phyloP scores from a whole-genome alignment of 345 rosid species.

The Noccaea bulbosa region DNA sequence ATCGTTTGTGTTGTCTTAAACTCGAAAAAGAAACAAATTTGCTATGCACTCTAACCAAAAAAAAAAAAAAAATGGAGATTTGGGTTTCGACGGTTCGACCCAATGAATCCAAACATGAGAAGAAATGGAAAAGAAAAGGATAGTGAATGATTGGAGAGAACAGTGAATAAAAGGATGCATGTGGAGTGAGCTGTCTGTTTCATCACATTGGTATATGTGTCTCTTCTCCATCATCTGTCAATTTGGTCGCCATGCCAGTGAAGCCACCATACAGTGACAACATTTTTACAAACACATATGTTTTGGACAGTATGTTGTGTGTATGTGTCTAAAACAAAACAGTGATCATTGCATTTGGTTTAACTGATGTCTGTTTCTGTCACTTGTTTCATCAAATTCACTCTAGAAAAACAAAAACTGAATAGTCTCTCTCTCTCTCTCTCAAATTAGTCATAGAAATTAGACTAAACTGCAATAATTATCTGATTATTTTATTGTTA shows the following conservation, averaged over 20 bases:
- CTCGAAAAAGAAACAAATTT: neutral
- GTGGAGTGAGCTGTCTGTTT: conserved; percentile 73
- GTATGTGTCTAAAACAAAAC: conserved; percentile 8
- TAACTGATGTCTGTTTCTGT: neutral
- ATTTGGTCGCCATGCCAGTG: conserved; percentile 42
- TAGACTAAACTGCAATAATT: conserved; percentile 25
- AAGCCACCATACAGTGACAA: conserved; percentile 43
- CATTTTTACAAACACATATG: conserved; percentile 3
- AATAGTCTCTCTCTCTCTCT: neutral
- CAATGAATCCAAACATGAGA: neutral
- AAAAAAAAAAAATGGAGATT: neutral
- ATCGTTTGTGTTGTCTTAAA: neutral
- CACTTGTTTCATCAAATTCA: conserved; percentile 20
- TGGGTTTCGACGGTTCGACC: conserved; percentile 11
- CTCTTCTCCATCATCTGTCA: conserved; percentile 39
- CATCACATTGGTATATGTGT: conserved; percentile 41
- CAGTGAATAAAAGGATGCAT: conserved; percentile 45
- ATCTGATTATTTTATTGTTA: neutral
- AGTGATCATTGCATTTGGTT: conserved; percentile 44
- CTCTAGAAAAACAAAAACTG: neutral
- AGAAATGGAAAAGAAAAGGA: conserved; percentile 35
- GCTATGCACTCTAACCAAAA: conserved; percentile 8
- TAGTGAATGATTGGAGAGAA: conserved; percentile 45
- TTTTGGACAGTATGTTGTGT: conserved; percentile 16
- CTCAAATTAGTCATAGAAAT: conserved; percentile 15